phyloP scores from a whole-genome alignment of 1,284 basidiomycete species.

The Sutorius eximius region DNA sequence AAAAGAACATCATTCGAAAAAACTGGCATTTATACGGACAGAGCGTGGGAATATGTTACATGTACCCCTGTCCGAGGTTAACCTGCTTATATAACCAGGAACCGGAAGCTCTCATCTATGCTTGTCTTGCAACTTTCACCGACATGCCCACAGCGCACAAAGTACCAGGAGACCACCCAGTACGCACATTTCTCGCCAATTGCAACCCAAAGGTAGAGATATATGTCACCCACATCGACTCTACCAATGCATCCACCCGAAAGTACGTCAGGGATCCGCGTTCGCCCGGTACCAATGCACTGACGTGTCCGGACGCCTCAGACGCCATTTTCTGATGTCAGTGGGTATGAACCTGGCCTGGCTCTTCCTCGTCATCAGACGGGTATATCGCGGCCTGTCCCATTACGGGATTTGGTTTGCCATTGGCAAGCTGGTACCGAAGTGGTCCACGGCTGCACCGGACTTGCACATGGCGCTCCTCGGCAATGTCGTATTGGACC shows the following conservation, averaged over 20 bases:
- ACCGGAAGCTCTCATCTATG: background rate
- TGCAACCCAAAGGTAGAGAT: conserved; percentile 25
- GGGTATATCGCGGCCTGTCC: conserved; percentile 23
- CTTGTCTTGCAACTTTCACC: conserved; percentile 1
- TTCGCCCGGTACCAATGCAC: background rate
- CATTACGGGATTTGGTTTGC: conserved; percentile 31
- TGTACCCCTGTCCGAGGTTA: conserved; percentile 3
- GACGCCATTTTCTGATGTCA: conserved; percentile 29
- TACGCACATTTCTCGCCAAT: conserved; percentile 18
- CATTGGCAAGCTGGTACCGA: conserved; percentile 23
- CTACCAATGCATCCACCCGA: conserved; percentile 16
- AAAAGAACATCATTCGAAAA: background rate
- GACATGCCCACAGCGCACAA: conserved; percentile 27
- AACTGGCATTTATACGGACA: background rate
- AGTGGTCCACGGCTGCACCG: conserved; percentile 17
- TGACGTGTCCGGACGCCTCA: conserved; percentile 12
- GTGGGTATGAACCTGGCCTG: conserved; percentile 29
- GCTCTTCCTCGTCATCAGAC: conserved; percentile 26
- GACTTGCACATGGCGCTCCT: conserved; percentile 17
- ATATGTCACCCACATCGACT: conserved; percentile 33
- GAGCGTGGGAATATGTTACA: conserved; percentile 26
- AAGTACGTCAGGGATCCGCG: conserved; percentile 20
- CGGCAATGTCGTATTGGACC: conserved; percentile 27
- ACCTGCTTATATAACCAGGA: conserved; percentile 22
- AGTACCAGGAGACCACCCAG: conserved; percentile 30